Evolutionary conservation across 2,329 filamentous ascomycete genomes (phyloP), one percentile per base, ranked within the genome.

Genomic region (Arthrobotrys musiformis): DNA sequence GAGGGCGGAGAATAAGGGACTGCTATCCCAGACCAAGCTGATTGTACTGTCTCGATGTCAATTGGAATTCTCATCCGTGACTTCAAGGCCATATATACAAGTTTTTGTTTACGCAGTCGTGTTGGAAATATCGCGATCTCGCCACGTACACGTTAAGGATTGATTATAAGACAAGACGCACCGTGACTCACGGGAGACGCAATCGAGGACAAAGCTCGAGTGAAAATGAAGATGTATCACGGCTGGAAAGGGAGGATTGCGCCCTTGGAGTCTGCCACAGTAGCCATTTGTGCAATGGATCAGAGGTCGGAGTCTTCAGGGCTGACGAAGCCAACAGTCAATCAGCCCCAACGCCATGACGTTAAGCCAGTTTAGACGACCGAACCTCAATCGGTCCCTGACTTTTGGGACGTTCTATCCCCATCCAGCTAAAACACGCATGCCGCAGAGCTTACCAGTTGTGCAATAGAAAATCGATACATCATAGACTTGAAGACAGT

Each of bases 101-200:
- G 4, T 2, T 19, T 24, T 8, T n/a, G 4, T 13, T 2, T 40
- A 13, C 33, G 33, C 1, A 15, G 19, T 58, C 11, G 54, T 26
- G 2, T 58, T 24, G 52, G 37, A 35, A 28, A 11, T 35, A 54
- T 54, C n/a, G 50, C 7, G 17, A 9, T 54, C 19, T 9, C 22
- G 67, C 67, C 68, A 72, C 68, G 68, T 72, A 63, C 46, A 58
- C 58, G 3, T 60, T 28, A 63, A 48, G 28, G 8, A 4, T 33
- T 62, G 35, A 26, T 46, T 22, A 19, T 17, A 58, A 26, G 19
- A 40, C 33, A 3, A 33, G 28, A 58, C 24, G 58, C 44, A 28
- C 33, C 68, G 58, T 72, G 68, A 72, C 46, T 72, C 68, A 72
- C 60, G 46, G 33, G 35, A 56, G 48, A 72, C 68, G 58, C 60